Percentiles rank a stretch among this genome's conserved stretches.
These are phyloP conservation scores for Xylaria sp. DNA, from an alignment of 2,329 filamentous ascomycete species.

Conservation along the genomic window DNA sequence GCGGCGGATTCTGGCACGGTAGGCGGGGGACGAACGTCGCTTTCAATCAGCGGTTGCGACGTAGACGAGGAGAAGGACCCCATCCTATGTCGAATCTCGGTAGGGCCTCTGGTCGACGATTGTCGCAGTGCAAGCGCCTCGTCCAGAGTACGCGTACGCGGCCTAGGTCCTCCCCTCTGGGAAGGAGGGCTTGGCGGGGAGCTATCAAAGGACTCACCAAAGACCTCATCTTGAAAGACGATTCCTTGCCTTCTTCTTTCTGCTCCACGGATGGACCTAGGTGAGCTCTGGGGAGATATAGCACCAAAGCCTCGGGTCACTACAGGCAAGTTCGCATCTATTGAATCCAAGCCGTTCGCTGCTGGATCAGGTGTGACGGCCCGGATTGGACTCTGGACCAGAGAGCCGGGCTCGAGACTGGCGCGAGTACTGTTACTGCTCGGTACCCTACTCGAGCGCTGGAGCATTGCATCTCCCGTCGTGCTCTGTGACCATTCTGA, in stretches of 20 bases:
- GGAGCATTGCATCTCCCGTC: conserved; percentile 46
- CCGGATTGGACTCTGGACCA: conserved; percentile 63
- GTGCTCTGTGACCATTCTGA: conserved; percentile 50
- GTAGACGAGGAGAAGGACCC: conserved; percentile 73
- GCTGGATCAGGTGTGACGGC: conserved; percentile 72
- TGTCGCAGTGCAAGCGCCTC: conserved; percentile 60
- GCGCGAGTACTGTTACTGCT: conserved; percentile 42
- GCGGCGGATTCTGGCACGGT: conserved; percentile 57
- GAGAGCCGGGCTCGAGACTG: conserved; percentile 47
- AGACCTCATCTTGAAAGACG: conserved; percentile 70
- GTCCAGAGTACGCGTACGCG: conserved; percentile 69
- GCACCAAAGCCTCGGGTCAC: conserved; percentile 50
- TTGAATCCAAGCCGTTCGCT: conserved; percentile 49
- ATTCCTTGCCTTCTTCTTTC: conserved; percentile 66
- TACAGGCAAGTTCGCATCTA: conserved; percentile 44
- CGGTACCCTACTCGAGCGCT: conserved; percentile 39
- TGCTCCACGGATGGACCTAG: conserved; percentile 58
- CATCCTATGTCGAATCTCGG: conserved; percentile 70
- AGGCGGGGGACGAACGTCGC: conserved; percentile 54
- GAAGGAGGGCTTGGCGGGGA: conserved; percentile 56
- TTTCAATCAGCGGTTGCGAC: conserved; percentile 63
- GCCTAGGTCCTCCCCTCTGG: conserved; percentile 55
- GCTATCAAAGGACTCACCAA: conserved; percentile 62
- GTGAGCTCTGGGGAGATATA: conserved; percentile 58
- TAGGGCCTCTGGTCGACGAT: conserved; percentile 48